Percentiles rank a stretch among this genome's conserved stretches.
These are phyloP conservation scores for Salmacisia buchloeana DNA, from an alignment of 1,284 basidiomycete species.

Conservation along the genomic window DNA sequence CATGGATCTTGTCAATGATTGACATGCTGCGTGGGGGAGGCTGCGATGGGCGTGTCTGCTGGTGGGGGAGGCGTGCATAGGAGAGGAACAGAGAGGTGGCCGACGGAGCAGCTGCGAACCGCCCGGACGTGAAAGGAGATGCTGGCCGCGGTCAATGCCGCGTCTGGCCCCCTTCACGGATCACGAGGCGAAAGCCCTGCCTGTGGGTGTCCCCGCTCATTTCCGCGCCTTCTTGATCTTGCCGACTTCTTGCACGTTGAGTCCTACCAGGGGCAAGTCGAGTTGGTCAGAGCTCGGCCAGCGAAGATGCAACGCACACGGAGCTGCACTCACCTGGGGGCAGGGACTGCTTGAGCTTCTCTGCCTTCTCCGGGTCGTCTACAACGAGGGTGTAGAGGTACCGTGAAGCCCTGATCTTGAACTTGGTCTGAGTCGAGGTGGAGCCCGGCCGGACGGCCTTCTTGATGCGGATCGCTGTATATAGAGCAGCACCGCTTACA, in stretches of 20 bases:
- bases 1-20: too few species aligned
- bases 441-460: constrained; percentile 71
- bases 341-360: constrained; percentile 91
- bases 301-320: background rate
- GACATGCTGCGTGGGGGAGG: too few species aligned
- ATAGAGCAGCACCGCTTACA: background rate
- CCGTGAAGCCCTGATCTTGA: constrained; percentile 95
- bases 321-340: constrained; percentile 71
- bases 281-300: background rate
- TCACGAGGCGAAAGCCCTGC: too few species aligned
- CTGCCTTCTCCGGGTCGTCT: constrained; percentile 95
- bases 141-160: too few species aligned
- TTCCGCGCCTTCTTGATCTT: constrained; percentile 16
- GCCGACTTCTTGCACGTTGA: constrained; percentile 17
- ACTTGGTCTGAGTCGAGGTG: constrained; percentile 75
- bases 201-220: constrained; percentile 9
- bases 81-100: too few species aligned
- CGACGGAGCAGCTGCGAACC: too few species aligned
- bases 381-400: constrained; percentile 96
- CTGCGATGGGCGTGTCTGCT: too few species aligned
- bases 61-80: too few species aligned
- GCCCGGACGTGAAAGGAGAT: too few species aligned
- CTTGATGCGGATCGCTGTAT: constrained; percentile 87
- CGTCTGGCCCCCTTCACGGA: too few species aligned
- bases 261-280: constrained; percentile 2